A percentile compares a stretch with the other conserved stretches of the same genome.
Conservation (phyloP, 2,329 filamentous ascomycete genomes). For the Mycosphaerella sp. region DNA sequence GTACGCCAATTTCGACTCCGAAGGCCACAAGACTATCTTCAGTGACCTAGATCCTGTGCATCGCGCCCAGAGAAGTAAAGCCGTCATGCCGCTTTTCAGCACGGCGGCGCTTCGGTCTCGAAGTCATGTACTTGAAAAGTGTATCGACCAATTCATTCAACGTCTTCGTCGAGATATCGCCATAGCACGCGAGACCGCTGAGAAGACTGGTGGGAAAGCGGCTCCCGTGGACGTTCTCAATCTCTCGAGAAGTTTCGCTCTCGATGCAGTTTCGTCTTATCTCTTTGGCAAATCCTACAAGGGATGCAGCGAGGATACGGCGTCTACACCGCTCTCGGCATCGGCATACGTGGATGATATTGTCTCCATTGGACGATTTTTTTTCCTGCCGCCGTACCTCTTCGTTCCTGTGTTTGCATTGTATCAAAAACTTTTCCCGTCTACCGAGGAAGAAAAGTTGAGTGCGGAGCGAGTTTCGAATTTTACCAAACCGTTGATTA, state of each 20-base stretch:
- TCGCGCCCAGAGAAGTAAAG: constrained; percentile 44
- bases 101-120: constrained; percentile 41
- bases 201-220: constrained; percentile 22
- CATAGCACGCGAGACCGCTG: constrained; percentile 11
- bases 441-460: constrained; percentile 30
- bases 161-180: constrained; percentile 36
- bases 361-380: constrained; percentile 50
- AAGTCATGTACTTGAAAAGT: constrained; percentile 35
- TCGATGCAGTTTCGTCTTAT: constrained; percentile 51
- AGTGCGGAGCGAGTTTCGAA: constrained; percentile 39
- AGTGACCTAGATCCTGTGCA: constrained; percentile 40
- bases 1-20: constrained; percentile 53
- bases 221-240: constrained; percentile 45
- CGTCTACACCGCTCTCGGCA: constrained; percentile 33
- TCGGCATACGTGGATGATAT: constrained; percentile 49
- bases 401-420: constrained; percentile 39
- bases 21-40: constrained; percentile 51
- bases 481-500: constrained; percentile 31
- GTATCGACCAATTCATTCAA: constrained; percentile 40
- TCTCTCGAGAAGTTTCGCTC: constrained; percentile 44
- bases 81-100: constrained; percentile 46
- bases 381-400: constrained; percentile 44
- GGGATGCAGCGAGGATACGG: constrained; percentile 36
- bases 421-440: constrained; percentile 33
- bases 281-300: constrained; percentile 49